Percentiles rank a stretch among this genome's conserved stretches.
Evolutionary conservation across 176 grass and related monocot genomes (phyloP).

Genomic region (Pontederia paniculata): DNA sequence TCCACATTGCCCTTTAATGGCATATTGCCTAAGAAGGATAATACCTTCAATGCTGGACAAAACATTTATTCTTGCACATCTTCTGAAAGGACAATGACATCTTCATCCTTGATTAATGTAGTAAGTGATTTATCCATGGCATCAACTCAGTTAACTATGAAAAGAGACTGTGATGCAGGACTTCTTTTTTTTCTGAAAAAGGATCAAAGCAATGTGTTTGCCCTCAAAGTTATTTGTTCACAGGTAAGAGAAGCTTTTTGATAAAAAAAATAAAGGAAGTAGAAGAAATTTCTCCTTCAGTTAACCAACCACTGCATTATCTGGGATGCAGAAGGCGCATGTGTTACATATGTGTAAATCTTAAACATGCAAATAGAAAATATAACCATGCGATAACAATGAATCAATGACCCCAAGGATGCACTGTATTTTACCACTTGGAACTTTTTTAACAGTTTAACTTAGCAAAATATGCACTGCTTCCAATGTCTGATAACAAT

Average conservation of each 20-base stretch:
- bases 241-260: conserved; percentile 25
- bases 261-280: conserved; percentile 40
- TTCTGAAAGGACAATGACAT: conserved; percentile 69
- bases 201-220: conserved; percentile 5
- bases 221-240: conserved; percentile 8
- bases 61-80: conserved; percentile 36
- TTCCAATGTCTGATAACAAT: conserved; percentile 85
- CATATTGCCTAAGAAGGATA: conserved; percentile 12
- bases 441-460: conserved; percentile 54
- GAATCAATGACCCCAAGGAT: conserved; percentile 21
- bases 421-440: conserved; percentile 24
- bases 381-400: conserved; percentile 52
- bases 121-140: conserved; percentile 18
- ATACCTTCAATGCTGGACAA: conserved; percentile 24
- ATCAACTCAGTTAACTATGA: conserved; percentile 16
- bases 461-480: conserved; percentile 52
- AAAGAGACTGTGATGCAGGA: conserved; percentile 11
- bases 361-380: conserved; percentile 9
- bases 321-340: conserved; percentile 37
- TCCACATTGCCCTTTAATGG: conserved; percentile 11
- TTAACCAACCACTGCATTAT: conserved; percentile 38
- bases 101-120: conserved; percentile 16
- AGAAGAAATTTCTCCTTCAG: conserved; percentile 43
- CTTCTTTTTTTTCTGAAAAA: conserved; percentile 16
- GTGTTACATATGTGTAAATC: conserved; percentile 14